A percentile compares a stretch with the other conserved stretches of the same genome.
Conservation (phyloP, 441 rosid species). For the Capsella rubella region DNA sequence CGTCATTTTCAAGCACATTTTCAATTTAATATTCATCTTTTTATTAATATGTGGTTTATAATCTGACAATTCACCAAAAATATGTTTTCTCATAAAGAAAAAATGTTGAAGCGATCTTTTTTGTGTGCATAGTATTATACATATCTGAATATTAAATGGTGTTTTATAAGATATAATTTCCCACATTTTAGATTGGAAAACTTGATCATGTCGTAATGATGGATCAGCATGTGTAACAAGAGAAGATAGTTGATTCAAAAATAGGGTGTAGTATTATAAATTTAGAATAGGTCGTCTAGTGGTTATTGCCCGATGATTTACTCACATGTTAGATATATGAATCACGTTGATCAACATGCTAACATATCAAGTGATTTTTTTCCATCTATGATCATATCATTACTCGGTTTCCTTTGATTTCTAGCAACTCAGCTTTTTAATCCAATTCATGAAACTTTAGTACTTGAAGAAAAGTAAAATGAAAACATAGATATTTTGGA, state of each 20-base stretch:
- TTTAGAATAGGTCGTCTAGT: neutral
- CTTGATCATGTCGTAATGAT: conserved; percentile 38
- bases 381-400: conserved; percentile 8
- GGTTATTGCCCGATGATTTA: conserved; percentile 16
- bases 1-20: conserved; percentile 38
- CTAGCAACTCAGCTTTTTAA: neutral
- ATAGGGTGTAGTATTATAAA: neutral
- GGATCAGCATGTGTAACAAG: conserved; percentile 37
- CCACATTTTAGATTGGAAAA: neutral
- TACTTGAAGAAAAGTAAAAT: too few species aligned
- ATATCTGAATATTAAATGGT: neutral
- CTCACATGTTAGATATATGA: conserved; percentile 21
- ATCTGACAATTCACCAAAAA: conserved; percentile 23
- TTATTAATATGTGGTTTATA: conserved; percentile 22
- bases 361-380: conserved; percentile 21
- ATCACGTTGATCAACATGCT: conserved; percentile 32
- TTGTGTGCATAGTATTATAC: neutral
- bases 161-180: neutral
- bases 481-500: neutral
- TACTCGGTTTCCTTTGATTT: conserved; percentile 5
- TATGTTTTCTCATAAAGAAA: too few species aligned
- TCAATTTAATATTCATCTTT: neutral
- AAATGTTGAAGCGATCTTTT: neutral
- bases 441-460: too few species aligned
- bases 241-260: conserved; percentile 13